Conservation (phyloP, 2,329 filamentous ascomycete genomes). For the Ceratocystis lukuohia region DNA sequence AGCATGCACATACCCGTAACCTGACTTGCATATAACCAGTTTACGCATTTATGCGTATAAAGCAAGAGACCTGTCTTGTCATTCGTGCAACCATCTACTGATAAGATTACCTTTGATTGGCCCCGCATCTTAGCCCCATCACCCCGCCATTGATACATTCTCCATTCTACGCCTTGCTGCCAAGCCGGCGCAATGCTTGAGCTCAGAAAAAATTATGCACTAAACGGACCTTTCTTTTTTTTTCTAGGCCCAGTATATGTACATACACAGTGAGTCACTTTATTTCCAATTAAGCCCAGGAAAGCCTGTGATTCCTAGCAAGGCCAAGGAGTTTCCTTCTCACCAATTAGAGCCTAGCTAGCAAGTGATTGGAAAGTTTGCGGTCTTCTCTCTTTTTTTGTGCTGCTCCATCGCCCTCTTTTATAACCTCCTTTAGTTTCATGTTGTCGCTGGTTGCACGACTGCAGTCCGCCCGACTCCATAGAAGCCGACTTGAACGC, state of each 20-base stretch:
- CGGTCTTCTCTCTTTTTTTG: not conserved
- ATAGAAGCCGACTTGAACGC: conserved; percentile 4
- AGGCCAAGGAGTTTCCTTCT: not conserved
- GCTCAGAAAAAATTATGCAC: not conserved
- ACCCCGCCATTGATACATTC: not conserved
- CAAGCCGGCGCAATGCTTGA: not conserved
- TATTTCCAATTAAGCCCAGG: not conserved
- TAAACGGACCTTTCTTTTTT: conserved; percentile 1
- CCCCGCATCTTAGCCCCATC: not conserved
- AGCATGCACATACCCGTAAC: conserved; percentile 1
- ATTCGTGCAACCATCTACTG: not conserved
- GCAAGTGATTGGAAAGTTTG: not conserved
- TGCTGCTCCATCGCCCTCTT: not conserved
- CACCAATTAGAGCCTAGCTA: not conserved
- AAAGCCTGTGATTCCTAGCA: not conserved
- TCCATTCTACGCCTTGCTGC: not conserved
- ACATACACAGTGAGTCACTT: conserved; percentile 8
- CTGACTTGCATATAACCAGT: not conserved
- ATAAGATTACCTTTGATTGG: conserved; percentile 5
- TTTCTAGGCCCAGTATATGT: not conserved
- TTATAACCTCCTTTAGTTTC: not conserved
- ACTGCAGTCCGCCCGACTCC: conserved; percentile 12
- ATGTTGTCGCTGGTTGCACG: not conserved
- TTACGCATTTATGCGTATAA: not conserved
- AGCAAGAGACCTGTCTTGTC: not conserved